Evolutionary conservation across 2,329 filamentous ascomycete species (phyloP).

Genomic region (Bipolaris gigantea): DNA sequence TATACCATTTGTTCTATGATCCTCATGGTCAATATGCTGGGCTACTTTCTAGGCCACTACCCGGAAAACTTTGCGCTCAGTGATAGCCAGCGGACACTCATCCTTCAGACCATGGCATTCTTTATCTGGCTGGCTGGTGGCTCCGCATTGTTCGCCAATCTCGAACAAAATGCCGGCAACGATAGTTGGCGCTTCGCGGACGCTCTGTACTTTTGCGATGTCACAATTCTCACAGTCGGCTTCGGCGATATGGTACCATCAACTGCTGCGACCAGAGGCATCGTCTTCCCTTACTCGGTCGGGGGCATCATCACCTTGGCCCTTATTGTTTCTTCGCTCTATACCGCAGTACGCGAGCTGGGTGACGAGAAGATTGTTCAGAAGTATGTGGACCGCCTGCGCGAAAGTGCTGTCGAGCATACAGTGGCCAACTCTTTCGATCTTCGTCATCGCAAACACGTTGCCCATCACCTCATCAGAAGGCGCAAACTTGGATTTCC

Average conservation of each 20-base stretch:
- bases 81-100: constrained; percentile 79
- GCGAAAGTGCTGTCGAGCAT: constrained; percentile 57
- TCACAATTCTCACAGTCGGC: constrained; percentile 47
- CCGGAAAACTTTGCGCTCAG: constrained; percentile 76
- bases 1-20: constrained; percentile 79
- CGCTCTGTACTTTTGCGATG: constrained; percentile 54
- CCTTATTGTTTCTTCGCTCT: constrained; percentile 79
- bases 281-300: constrained; percentile 82
- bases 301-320: constrained; percentile 82
- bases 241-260: constrained; percentile 59
- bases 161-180: constrained; percentile 56
- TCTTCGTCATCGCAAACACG: constrained; percentile 42
- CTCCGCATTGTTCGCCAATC: constrained; percentile 70
- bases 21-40: constrained; percentile 77
- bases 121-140: constrained; percentile 80
- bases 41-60: constrained; percentile 75
- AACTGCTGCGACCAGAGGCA: constrained; percentile 62
- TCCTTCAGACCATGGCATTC: constrained; percentile 86
- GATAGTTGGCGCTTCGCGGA: constrained; percentile 73
- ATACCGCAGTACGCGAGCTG: constrained; percentile 64
- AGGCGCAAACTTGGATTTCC: constrained; percentile 19
- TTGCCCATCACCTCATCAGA: constrained; percentile 27
- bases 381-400: constrained; percentile 59
- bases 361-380: constrained; percentile 64
- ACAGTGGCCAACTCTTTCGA: constrained; percentile 58